Base-by-base conservation (phyloP, 2,329 filamentous ascomycete genomes). In the Polytolypa hystricis region DNA sequence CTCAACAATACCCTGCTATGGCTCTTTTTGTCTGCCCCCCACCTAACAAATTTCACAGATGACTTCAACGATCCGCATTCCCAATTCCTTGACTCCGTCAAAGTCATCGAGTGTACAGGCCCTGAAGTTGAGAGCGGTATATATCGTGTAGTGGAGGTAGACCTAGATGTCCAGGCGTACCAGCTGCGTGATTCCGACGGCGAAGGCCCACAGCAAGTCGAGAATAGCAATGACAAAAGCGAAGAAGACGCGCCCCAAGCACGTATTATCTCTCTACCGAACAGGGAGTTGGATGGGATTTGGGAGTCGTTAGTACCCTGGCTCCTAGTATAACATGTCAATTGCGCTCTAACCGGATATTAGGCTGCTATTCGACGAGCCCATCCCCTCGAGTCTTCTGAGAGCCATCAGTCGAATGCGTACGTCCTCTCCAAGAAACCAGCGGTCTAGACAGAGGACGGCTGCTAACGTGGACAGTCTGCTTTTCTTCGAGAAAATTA, bases 151-250 rank as follows among this genome's bases (percentile, higher is more conserved):
- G 39, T 50, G 11, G 46, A 61, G 2, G 52, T 61, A 4, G 43
- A 58, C 9, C 50, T 67, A 4, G 63, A 66, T 35, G 50, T 67
- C 2, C 62, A 67, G 35, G 56, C 57, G 2, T 67, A 65, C 44
- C 48, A 53, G 27, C 56, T 66, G 4, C 50, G 50, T 32, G 30
- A 27, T 3, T 15, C 18, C 16, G 35, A 33, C 17, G 11, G 15
- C 3, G 33, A 37, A 31, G 20, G 16, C 30, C n/a, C n/a, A n/a
- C n/a, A n/a, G 30, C 30, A 32, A 32, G 18, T 12, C 6, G 15
- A 48, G 10, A 47, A 50, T 5, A 50, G 43, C 17, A 34, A 32
- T 30, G 47, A 48, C 4, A 40, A 32, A 16, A 34, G 21, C 2
- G 56, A 55, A 2, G 50, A 53, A 17, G 47, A 51, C 3, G 28